phyloP scores from a whole-genome alignment of 192 early-diverging fungal genomes.

The Linnemannia elongata region DNA sequence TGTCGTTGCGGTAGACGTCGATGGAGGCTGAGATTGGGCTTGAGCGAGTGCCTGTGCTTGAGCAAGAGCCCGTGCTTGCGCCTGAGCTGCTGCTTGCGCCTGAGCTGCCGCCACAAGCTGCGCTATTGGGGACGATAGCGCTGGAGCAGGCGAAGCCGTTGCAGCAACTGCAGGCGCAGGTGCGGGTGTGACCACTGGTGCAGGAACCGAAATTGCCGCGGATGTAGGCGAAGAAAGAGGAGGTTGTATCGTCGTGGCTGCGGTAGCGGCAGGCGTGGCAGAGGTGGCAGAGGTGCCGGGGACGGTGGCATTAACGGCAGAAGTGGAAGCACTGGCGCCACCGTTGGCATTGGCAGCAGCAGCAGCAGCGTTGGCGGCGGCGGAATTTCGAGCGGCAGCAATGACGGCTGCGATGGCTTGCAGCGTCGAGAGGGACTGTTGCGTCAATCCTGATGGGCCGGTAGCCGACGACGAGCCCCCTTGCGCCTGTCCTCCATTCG shows the following conservation, averaged over 20 bases:
- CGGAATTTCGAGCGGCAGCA: constrained; percentile 16
- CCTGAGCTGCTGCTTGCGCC: constrained; percentile 37
- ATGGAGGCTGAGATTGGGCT: neutral
- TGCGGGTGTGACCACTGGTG: neutral
- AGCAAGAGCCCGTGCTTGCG: constrained; percentile 17
- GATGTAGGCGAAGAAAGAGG: neutral
- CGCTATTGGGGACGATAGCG: constrained; percentile 37
- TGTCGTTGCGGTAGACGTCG: neutral
- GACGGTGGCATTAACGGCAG: neutral
- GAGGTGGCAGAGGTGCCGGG: neutral
- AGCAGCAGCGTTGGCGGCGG: constrained; percentile 13
- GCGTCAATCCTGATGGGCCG: neutral
- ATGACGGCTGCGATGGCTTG: constrained; percentile 31
- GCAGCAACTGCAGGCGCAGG: neutral
- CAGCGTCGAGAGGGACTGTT: constrained; percentile 28
- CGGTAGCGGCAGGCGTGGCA: neutral
- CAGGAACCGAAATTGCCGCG: neutral
- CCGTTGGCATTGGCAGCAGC: constrained; percentile 13
- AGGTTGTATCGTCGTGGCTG: neutral
- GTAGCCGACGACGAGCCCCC: constrained; percentile 5
- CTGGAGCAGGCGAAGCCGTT: constrained; percentile 7
- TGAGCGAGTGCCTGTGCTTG: constrained; percentile 19
- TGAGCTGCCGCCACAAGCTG: constrained; percentile 52
- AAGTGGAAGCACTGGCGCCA: neutral
- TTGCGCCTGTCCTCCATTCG: constrained; percentile 15